phyloP scores from a whole-genome alignment of 257 asterid genomes.

The Linaria vulgaris region DNA sequence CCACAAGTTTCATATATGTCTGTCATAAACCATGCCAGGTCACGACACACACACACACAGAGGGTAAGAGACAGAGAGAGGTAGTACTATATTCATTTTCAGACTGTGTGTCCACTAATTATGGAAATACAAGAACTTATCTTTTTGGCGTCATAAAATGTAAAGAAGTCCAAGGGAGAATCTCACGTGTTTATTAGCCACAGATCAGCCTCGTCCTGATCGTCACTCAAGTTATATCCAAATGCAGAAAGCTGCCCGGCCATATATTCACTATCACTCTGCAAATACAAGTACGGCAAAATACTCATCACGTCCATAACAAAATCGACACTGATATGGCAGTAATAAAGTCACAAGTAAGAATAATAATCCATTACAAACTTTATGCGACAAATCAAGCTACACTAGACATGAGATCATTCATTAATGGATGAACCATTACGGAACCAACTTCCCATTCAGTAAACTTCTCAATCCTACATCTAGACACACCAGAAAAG shows the following conservation, averaged over 20 bases:
- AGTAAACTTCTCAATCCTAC: background rate
- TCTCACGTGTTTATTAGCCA: conserved; percentile 97
- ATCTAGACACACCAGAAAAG: background rate
- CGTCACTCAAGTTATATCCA: conserved; percentile 82
- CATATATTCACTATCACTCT: conserved; percentile 99
- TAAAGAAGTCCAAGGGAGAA: conserved; percentile 17
- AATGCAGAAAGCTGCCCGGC: conserved; percentile 98
- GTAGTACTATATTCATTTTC: background rate
- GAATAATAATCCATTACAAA: conserved; percentile 12
- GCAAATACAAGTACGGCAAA: conserved; percentile 30
- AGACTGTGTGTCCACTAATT: background rate
- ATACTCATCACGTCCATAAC: conserved; percentile 14
- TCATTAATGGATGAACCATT: background rate
- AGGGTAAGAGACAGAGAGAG: background rate
- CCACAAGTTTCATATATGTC: no score
- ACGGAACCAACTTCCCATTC: background rate
- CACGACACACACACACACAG: background rate
- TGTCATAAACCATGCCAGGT: background rate
- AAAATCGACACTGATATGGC: conserved; percentile 1
- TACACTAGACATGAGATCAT: no score
- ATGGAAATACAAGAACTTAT: background rate
- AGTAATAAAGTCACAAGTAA: background rate
- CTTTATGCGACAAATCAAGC: background rate
- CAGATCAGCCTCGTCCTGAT: conserved; percentile 89
- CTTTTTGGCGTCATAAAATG: background rate